Evolutionary conservation across 768 basidiomycete species (phyloP).

Genomic region (Cyathus striatus): DNA sequence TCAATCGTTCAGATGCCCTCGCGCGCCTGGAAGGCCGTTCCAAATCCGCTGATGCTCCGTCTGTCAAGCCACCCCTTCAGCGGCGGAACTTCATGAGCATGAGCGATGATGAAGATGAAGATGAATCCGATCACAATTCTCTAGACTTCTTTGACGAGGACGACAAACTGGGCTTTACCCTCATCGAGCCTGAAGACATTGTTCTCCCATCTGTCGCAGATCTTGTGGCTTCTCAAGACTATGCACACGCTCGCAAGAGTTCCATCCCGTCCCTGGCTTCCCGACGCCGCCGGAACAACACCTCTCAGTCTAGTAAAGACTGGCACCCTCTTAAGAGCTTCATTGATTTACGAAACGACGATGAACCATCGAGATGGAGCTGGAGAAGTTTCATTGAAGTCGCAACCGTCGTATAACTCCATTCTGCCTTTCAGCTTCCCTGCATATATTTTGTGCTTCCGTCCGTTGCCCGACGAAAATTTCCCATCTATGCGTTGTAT

Average conservation of each 20-base stretch:
- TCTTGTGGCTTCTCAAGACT: no score
- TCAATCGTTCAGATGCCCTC: slow-evolving; percentile 55
- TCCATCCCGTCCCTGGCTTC: no score
- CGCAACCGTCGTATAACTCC: slow-evolving; percentile 22
- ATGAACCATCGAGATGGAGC: slow-evolving; percentile 38
- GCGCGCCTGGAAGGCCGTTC: slow-evolving; percentile 59
- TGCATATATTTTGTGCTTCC: background rate
- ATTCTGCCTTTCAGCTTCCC: background rate
- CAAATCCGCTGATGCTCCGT: slow-evolving; percentile 6
- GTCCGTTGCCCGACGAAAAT: background rate
- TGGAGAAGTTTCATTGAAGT: slow-evolving; percentile 68
- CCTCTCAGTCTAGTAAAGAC: slow-evolving; percentile 31
- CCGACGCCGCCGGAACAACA: no score
- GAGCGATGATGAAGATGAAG: slow-evolving; percentile 62
- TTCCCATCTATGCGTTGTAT: no score
- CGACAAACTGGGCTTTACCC: slow-evolving; percentile 14
- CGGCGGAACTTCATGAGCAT: slow-evolving; percentile 59
- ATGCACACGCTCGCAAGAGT: no score
- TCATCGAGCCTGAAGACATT: slow-evolving; percentile 32
- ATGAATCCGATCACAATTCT: slow-evolving; percentile 32
- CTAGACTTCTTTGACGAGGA: slow-evolving; percentile 17
- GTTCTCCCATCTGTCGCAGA: slow-evolving; percentile 18
- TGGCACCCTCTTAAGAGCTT: slow-evolving; percentile 61
- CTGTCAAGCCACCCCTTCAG: slow-evolving; percentile 10
- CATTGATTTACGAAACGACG: slow-evolving; percentile 52